Base-by-base conservation (phyloP, 805 yeast species). In the Zygosaccharomyces bisporus region DNA sequence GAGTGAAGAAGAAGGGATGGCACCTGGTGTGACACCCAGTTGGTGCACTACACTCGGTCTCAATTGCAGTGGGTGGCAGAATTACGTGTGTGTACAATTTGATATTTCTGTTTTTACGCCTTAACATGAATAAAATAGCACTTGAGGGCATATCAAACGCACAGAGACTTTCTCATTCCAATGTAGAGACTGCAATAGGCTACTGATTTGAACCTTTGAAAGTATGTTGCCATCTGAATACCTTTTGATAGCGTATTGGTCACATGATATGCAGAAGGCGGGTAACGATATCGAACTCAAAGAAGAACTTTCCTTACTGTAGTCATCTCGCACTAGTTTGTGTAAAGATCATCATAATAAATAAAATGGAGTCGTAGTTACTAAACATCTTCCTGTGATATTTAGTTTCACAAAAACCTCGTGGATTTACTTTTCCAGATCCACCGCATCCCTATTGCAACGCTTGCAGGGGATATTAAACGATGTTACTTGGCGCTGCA, bases 401-500 rank as follows among this genome's bases (percentile, higher is more conserved):
- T n/a, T n/a, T n/a, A n/a, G n/a, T n/a, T n/a, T n/a, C n/a, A n/a
- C n/a, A n/a, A n/a, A n/a, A n/a, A n/a, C n/a, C n/a, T n/a, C n/a
- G n/a, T n/a, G n/a, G n/a, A n/a, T n/a, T 37, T 3, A 27, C 9
- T 4, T 14, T 24, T 5, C 7, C 10, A 10, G 30, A 8, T n/a
- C 18, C 20, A n/a, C 6, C 16, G 9, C 14, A 8, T 4, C 21
- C 27, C 31, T 16, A 8, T 3, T 14, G 16, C 10, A 23, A 14
- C 12, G 19, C 24, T 17, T 25, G 20, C 8, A 13, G 14, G 18
- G 27, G 12, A 9, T 18, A 5, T 20, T 34, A 5, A 13, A 12
- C 37, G 17, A 47, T 47, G 51, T 41, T 47, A 29, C 45, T 44
- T 32, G 45, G 47, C 13, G 42, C 41, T 37, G 40, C 40, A 25